These are phyloP conservation scores for Coffea canephora DNA, from an alignment of 257 asterid genomes.

Conservation along the genomic window DNA sequence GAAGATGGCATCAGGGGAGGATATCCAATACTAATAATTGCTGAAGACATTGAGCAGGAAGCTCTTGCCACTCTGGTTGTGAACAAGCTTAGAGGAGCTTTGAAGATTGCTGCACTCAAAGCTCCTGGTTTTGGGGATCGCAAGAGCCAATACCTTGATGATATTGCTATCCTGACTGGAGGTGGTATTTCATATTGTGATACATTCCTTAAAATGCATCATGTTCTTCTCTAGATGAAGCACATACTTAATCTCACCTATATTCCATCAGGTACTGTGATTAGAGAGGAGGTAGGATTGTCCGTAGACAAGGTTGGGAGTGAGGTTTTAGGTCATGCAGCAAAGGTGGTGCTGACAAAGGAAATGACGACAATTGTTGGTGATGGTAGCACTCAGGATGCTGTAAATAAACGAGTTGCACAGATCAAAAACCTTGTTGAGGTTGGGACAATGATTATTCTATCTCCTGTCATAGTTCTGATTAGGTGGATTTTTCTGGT, in stretches of 20 bases:
- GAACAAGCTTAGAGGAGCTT: constrained; percentile 37
- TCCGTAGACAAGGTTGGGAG: constrained; percentile 30
- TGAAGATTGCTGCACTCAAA: constrained; percentile 39
- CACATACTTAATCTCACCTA: not conserved
- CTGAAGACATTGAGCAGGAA: constrained; percentile 47
- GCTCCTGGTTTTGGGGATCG: constrained; percentile 48
- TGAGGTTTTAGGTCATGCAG: constrained; percentile 42
- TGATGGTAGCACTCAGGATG: constrained; percentile 39
- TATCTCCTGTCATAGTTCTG: not conserved
- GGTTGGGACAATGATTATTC: not conserved
- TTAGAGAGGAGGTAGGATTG: constrained; percentile 36
- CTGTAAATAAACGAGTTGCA: constrained; percentile 32
- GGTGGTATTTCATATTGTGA: constrained; percentile 10
- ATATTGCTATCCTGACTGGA: constrained; percentile 36
- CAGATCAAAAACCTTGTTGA: constrained; percentile 39
- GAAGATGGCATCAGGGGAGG: constrained; percentile 39
- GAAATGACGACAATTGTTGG: constrained; percentile 42
- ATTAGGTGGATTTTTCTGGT: not conserved
- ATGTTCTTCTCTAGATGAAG: not conserved
- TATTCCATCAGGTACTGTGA: constrained; percentile 27
- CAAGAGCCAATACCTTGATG: constrained; percentile 37
- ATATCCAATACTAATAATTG: constrained; percentile 35
- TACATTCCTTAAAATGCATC: not conserved
- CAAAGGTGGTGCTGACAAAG: constrained; percentile 43
- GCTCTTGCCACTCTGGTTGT: constrained; percentile 45